A percentile compares a stretch with the other conserved stretches of the same genome.
Evolutionary conservation across 2,329 filamentous ascomycete genomes (phyloP).

Genomic region (Claviceps monticola): DNA sequence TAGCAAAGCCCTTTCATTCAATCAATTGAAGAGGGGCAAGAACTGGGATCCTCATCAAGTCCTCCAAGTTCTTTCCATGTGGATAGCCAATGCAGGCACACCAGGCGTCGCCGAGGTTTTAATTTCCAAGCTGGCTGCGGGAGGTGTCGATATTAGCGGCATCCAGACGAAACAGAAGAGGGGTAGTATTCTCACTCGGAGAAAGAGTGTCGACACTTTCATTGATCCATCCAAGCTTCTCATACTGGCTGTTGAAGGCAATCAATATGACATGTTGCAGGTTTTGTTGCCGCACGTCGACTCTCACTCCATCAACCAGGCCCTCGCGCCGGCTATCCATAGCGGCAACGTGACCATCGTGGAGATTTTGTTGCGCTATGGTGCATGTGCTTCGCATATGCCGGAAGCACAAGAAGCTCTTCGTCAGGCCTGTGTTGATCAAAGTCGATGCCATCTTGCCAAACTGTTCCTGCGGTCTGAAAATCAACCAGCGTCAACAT

Average conservation of each 20-base stretch:
- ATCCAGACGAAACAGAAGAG: conserved; percentile 29
- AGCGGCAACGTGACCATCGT: conserved; percentile 28
- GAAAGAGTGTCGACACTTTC: conserved; percentile 35
- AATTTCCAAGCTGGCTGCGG: conserved; percentile 32
- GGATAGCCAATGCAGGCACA: conserved; percentile 34
- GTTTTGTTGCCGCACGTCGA: conserved; percentile 41
- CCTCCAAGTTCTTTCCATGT: conserved; percentile 34
- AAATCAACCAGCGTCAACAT: conserved; percentile 27
- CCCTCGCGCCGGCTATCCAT: conserved; percentile 34
- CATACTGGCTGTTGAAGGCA: conserved; percentile 35
- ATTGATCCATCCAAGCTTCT: conserved; percentile 36
- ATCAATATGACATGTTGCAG: conserved; percentile 37
- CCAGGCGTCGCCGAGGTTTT: conserved; percentile 43
- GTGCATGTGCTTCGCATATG: conserved; percentile 33
- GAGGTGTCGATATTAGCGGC: conserved; percentile 37
- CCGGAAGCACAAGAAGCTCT: conserved; percentile 40
- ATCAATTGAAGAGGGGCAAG: conserved; percentile 31
- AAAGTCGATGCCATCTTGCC: conserved; percentile 31
- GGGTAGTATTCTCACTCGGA: conserved; percentile 30
- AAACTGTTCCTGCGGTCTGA: conserved; percentile 35
- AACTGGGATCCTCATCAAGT: conserved; percentile 39
- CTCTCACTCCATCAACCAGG: conserved; percentile 32
- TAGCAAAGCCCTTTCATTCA: conserved; percentile 23
- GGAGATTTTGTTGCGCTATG: conserved; percentile 35
- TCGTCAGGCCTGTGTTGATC: conserved; percentile 33